These are phyloP conservation scores for Dryadomyces sulphureus DNA, from an alignment of 2,329 filamentous ascomycete genomes.

Conservation along the genomic window DNA sequence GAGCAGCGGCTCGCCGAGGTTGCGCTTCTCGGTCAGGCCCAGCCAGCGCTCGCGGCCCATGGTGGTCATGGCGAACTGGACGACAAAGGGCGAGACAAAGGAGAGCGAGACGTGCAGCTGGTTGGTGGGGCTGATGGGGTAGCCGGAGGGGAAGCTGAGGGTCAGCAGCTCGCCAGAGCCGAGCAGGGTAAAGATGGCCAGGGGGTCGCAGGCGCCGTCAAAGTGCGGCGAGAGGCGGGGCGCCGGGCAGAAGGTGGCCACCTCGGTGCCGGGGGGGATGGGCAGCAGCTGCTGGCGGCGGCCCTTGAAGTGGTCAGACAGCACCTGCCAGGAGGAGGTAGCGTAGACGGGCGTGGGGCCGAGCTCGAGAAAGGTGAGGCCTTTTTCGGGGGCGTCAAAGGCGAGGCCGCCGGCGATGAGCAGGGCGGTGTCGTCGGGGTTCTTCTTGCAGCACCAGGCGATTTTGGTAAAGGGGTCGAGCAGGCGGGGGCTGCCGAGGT, in stretches of 20 bases:
- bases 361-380: constrained; percentile 78
- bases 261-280: constrained; percentile 62
- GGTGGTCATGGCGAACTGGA: constrained; percentile 53
- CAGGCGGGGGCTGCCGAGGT: constrained; percentile 34
- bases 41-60: constrained; percentile 75
- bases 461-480: constrained; percentile 67
- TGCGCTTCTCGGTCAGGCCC: constrained; percentile 72
- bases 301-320: constrained; percentile 66
- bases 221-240: constrained; percentile 77
- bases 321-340: constrained; percentile 76
- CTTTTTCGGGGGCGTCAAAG: constrained; percentile 52
- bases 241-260: constrained; percentile 69
- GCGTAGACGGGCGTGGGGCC: constrained; percentile 80
- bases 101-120: constrained; percentile 78
- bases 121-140: constrained; percentile 82
- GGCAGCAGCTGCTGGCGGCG: constrained; percentile 58
- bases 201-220: constrained; percentile 74
- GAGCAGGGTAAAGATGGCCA: constrained; percentile 66
- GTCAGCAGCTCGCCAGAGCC: constrained; percentile 82
- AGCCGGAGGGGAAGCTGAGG: constrained; percentile 81
- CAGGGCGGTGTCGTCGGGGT: constrained; percentile 84
- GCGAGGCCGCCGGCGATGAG: constrained; percentile 71
- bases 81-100: constrained; percentile 82
- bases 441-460: constrained; percentile 86
- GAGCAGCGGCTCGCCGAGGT: constrained; percentile 62